Evolutionary conservation across 305 asterid genomes (phyloP).

Genomic region (Solanum hybrid): DNA sequence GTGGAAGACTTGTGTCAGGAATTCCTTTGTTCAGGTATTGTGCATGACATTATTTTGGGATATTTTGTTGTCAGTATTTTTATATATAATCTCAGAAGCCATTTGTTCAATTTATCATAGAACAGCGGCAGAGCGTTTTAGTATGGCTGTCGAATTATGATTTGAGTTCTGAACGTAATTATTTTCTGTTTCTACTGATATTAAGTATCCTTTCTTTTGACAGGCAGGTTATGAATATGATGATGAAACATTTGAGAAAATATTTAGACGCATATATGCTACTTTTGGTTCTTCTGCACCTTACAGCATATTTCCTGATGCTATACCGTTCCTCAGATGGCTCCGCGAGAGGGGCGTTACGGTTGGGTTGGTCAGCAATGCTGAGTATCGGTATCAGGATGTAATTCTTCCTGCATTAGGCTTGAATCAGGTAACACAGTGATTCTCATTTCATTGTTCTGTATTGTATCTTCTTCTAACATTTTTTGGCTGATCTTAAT

Average conservation of each 20-base stretch:
- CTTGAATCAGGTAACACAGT: constrained; percentile 50
- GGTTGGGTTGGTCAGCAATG: constrained; percentile 86
- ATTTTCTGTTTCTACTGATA: neutral
- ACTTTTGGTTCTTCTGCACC: constrained; percentile 97
- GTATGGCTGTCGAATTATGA: neutral
- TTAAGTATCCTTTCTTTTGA: constrained; percentile 10
- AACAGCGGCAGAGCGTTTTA: neutral
- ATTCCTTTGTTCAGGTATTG: constrained; percentile 80
- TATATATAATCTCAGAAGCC: neutral
- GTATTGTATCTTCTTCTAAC: neutral
- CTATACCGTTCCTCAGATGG: constrained; percentile 83
- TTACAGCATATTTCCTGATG: constrained; percentile 65
- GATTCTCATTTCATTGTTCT: neutral
- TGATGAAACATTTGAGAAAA: constrained; percentile 83
- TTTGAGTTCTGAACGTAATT: neutral
- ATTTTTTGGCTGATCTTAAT: neutral
- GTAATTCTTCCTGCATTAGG: constrained; percentile 95
- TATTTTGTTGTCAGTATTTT: neutral
- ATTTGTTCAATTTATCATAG: neutral
- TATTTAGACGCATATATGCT: constrained; percentile 76
- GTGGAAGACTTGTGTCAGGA: constrained; percentile 92
- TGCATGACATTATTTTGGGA: neutral
- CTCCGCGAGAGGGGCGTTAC: constrained; percentile 50
- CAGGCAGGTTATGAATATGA: constrained; percentile 97
- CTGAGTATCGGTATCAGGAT: constrained; percentile 84